Evolutionary conservation across 805 yeast species (phyloP).

Genomic region (Starmerella vitae): DNA sequence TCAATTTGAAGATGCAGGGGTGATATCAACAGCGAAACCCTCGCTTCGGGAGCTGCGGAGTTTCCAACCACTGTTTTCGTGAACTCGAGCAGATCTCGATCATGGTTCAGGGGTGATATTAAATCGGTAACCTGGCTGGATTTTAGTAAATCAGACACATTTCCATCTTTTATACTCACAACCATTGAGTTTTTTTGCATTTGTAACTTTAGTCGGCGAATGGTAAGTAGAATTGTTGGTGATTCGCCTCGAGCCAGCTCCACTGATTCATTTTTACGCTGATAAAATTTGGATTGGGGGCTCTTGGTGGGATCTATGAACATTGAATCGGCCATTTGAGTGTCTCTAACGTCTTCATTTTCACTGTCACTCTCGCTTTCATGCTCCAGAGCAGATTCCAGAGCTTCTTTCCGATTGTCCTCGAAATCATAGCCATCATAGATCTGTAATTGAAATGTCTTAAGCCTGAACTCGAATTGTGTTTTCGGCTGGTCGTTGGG

Average conservation of each 20-base stretch:
- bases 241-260: conserved; percentile 10
- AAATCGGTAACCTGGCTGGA: conserved; percentile 8
- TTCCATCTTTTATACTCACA: conserved; percentile 5
- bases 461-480: background rate
- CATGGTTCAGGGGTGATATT: conserved; percentile 1
- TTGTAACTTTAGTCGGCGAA: conserved; percentile 28
- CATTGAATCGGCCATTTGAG: conserved; percentile 65
- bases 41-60: conserved; percentile 6
- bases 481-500: background rate
- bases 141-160: conserved; percentile 6
- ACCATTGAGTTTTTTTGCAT: background rate
- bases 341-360: conserved; percentile 23
- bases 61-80: conserved; percentile 2
- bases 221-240: conserved; percentile 23
- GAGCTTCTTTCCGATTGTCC: conserved; percentile 38
- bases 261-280: background rate
- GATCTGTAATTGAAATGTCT: conserved; percentile 30
- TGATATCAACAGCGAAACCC: conserved; percentile 29
- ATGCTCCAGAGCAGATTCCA: conserved; percentile 1
- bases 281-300: conserved; percentile 15
- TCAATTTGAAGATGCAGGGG: conserved; percentile 80
- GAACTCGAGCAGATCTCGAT: background rate
- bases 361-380: conserved; percentile 17
- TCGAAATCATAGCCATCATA: conserved; percentile 93
- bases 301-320: conserved; percentile 36